phyloP scores from a whole-genome alignment of 1,284 basidiomycete genomes.

The Cerrena zonata region DNA sequence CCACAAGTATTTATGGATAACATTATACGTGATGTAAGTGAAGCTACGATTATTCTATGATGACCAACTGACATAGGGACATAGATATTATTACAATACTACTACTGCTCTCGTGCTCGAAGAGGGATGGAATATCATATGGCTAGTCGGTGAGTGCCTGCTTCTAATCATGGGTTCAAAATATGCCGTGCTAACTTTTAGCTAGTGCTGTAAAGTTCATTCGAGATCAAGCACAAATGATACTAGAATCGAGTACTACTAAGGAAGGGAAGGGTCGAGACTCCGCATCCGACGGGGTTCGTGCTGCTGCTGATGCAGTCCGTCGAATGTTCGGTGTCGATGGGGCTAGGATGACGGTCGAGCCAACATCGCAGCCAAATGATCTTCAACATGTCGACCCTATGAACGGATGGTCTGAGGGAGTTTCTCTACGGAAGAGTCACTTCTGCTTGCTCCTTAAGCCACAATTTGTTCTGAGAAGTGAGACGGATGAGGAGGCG shows the following conservation, averaged over 20 bases:
- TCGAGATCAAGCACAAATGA: conserved; percentile 66
- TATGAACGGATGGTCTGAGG: conserved; percentile 67
- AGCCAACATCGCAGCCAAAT: conserved; percentile 27
- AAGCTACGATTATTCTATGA: neutral
- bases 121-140: conserved; percentile 85
- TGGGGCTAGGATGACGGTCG: conserved; percentile 29
- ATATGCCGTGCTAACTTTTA: conserved; percentile 1
- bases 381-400: conserved; percentile 39
- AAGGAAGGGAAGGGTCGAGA: conserved; percentile 28
- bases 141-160: conserved; percentile 67
- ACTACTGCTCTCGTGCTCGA: conserved; percentile 72
- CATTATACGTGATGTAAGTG: conserved; percentile 43
- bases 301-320: conserved; percentile 57
- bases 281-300: conserved; percentile 38
- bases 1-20: conserved; percentile 82
- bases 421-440: conserved; percentile 60
- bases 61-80: neutral
- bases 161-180: conserved; percentile 4
- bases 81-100: conserved; percentile 84
- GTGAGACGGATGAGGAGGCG: conserved; percentile 55
- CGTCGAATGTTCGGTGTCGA: conserved; percentile 57
- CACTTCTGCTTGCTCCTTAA: conserved; percentile 84
- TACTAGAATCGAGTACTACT: conserved; percentile 30
- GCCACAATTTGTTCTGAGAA: conserved; percentile 83
- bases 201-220: conserved; percentile 80